Evolutionary conservation across 805 yeast genomes (phyloP).

Genomic region (Wickerhamiella domercqiae): DNA sequence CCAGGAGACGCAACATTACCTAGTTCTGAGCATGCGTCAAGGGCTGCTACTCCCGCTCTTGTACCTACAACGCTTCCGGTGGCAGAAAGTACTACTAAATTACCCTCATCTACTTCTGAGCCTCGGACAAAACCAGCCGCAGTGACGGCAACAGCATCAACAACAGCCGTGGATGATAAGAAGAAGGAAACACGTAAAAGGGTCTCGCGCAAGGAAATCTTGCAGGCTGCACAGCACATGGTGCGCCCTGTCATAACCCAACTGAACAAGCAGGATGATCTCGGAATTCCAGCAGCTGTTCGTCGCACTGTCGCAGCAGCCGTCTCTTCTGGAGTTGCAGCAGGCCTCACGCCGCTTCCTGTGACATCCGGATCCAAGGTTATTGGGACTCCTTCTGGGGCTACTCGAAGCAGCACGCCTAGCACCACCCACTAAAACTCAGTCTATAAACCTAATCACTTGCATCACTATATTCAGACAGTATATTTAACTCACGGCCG

Average conservation of each 20-base stretch:
- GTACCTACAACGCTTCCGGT: neutral
- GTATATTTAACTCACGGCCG: no score
- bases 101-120: neutral
- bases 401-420: no score
- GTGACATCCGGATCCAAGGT: neutral
- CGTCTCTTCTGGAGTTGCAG: neutral
- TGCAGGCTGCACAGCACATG: slow-evolving; percentile 14
- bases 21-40: neutral
- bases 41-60: neutral
- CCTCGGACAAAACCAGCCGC: neutral
- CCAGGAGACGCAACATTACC: neutral
- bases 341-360: neutral
- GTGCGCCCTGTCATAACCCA: slow-evolving; percentile 11
- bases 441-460: no score
- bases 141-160: neutral
- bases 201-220: slow-evolving; percentile 14
- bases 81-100: neutral
- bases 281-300: slow-evolving; percentile 3
- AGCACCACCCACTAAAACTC: no score
- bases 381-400: neutral
- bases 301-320: neutral
- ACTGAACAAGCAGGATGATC: slow-evolving; percentile 12
- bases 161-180: neutral
- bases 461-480: no score
- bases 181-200: slow-evolving; percentile 4